Evolutionary conservation across 2,329 filamentous ascomycete genomes (phyloP), one percentile per base, ranked within the genome.

Genomic region (Aspergillus hortae): DNA sequence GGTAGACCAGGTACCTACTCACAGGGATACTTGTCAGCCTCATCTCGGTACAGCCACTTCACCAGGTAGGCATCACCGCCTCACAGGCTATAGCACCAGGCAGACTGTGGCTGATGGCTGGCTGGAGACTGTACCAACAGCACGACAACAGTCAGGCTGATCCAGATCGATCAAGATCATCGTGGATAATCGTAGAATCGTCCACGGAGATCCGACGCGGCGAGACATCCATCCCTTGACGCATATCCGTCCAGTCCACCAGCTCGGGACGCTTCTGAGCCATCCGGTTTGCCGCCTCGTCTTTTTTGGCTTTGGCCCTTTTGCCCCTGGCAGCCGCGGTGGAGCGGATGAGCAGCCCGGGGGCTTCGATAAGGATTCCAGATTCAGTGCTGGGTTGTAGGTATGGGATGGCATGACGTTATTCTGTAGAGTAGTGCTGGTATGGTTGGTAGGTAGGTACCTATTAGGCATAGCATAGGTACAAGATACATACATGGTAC

Each of bases 241-340:
- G 32, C 42, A 44, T 32, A 49, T 49, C 47, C 30, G 15, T 23
- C 40, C 6, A 19, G 7, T 23, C 38, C 14, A 15, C 38, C 38
- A 15, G 11, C 6, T 21, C 40, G 19, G 19, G 19, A 14, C 40
- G 12, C 14, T 19, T 19, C 21, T 38, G 30, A 17, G 49, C 27
- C 49, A 49, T 55, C 59, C 46, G 51, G 57, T 60, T 61, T 56
- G 56, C 52, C 52, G 59, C 56, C 59, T 61, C 55, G 52, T 57
- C 54, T 60, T 56, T 45, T 49, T 21, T 23, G 30, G 19, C 30
- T 49, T 49, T 17, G 25, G 32, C 23, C 42, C 45, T 46, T 44
- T 46, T 54, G 54, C 52, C 52, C 58, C 52, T 51, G 58, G 54
- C 46, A 51, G 54, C 30, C 35, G 41, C 51, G 19, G 56, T 56